Conservation (phyloP, 805 yeast genomes). For the Pichia thaimueangensis region DNA sequence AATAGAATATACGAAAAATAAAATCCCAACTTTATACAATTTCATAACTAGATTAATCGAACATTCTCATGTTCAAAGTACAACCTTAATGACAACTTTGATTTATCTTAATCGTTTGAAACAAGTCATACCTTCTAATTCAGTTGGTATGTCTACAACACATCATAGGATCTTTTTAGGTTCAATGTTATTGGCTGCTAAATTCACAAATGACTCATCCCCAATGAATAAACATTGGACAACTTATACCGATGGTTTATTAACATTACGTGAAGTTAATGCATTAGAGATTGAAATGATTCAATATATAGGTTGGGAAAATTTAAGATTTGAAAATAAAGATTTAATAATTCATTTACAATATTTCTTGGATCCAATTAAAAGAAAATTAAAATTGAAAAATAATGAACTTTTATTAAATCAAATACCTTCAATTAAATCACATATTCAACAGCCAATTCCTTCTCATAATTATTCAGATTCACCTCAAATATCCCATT, state of each 20-base stretch:
- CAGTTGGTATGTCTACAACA: slow-evolving; percentile 88
- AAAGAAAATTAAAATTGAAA: slow-evolving; percentile 36
- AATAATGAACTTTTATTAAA: slow-evolving; percentile 14
- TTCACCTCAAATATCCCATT: not conserved
- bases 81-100: slow-evolving; percentile 89
- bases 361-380: slow-evolving; percentile 73
- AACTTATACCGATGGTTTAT: slow-evolving; percentile 79
- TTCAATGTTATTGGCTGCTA: slow-evolving; percentile 84
- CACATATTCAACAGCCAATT: slow-evolving; percentile 2
- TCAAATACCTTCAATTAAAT: not conserved
- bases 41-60: slow-evolving; percentile 71
- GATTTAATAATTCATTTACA: slow-evolving; percentile 67
- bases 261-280: slow-evolving; percentile 73
- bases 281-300: slow-evolving; percentile 87
- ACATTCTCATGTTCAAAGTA: slow-evolving; percentile 88
- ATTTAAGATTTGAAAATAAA: slow-evolving; percentile 54
- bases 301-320: slow-evolving; percentile 76
- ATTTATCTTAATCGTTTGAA: slow-evolving; percentile 77
- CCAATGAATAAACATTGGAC: slow-evolving; percentile 98
- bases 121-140: slow-evolving; percentile 73
- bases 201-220: slow-evolving; percentile 84
- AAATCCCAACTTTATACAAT: slow-evolving; percentile 41
- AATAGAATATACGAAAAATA: slow-evolving; percentile 13
- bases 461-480: no score
- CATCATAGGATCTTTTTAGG: slow-evolving; percentile 91